phyloP scores from a whole-genome alignment of 2,329 filamentous ascomycete species.

The Fusarium redolens region DNA sequence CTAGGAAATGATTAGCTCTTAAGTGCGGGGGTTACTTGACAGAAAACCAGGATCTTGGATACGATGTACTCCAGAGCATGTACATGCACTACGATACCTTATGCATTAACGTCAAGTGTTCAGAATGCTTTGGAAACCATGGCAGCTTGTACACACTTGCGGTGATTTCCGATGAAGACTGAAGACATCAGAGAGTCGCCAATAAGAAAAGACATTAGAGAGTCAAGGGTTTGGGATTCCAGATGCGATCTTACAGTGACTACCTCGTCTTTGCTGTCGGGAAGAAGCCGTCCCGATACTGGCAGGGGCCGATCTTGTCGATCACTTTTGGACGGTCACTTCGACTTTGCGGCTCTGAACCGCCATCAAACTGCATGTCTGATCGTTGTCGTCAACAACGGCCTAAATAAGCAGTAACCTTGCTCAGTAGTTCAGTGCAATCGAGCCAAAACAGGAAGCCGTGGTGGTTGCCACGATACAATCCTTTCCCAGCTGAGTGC shows the following conservation, averaged over 20 bases:
- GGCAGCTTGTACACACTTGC: neutral
- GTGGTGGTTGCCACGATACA: neutral
- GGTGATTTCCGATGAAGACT: neutral
- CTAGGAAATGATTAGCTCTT: slow-evolving; percentile 26
- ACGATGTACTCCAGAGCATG: neutral
- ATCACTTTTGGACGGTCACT: slow-evolving; percentile 32
- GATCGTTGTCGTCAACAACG: neutral
- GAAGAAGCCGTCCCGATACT: slow-evolving; percentile 35
- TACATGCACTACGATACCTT: neutral
- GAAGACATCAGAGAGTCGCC: neutral
- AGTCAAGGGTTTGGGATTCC: slow-evolving; percentile 4
- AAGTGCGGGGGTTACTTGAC: slow-evolving; percentile 22
- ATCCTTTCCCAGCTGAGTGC: slow-evolving; percentile 24
- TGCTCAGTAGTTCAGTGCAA: neutral
- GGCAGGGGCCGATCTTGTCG: slow-evolving; percentile 46
- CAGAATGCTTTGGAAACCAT: neutral
- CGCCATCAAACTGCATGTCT: slow-evolving; percentile 14
- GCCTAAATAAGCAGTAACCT: slow-evolving; percentile 14
- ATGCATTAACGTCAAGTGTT: neutral
- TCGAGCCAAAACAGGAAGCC: slow-evolving; percentile 22
- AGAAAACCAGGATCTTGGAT: slow-evolving; percentile 16
- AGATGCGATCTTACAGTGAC: slow-evolving; percentile 27
- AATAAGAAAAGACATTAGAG: neutral
- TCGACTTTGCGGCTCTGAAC: slow-evolving; percentile 39
- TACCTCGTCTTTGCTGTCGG: slow-evolving; percentile 32